Evolutionary conservation across 2,329 filamentous ascomycete genomes (phyloP).

Genomic region (Monilinia polystroma): DNA sequence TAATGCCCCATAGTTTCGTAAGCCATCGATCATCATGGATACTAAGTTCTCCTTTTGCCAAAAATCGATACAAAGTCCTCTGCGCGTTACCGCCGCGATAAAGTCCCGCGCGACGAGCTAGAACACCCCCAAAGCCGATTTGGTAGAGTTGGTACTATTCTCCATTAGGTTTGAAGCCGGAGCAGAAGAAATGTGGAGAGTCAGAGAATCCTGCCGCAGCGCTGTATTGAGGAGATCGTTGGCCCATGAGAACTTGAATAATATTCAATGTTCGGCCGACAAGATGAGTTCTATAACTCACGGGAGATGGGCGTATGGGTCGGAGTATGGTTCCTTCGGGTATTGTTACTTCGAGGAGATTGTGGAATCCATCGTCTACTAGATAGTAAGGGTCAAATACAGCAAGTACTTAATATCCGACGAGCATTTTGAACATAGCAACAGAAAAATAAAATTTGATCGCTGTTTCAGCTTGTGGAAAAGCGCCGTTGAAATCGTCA

Average conservation of each 20-base stretch:
- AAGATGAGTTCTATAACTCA: constrained; percentile 11
- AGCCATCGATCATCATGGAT: no score
- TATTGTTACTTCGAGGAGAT: constrained; percentile 12
- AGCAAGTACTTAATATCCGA: constrained; percentile 11
- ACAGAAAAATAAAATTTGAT: constrained; percentile 19
- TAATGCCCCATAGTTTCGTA: no score
- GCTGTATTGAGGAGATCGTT: constrained; percentile 14
- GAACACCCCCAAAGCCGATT: constrained; percentile 16
- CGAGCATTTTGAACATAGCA: constrained; percentile 17
- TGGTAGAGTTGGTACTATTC: constrained; percentile 19
- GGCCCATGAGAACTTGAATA: constrained; percentile 14
- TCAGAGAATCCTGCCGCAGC: constrained; percentile 14
- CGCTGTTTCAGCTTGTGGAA: constrained; percentile 13
- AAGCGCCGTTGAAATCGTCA: constrained; percentile 8
- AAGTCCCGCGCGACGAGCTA: neutral
- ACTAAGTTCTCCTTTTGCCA: no score
- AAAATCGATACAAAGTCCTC: no score
- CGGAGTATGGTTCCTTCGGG: constrained; percentile 12
- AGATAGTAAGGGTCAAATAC: constrained; percentile 5
- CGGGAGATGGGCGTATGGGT: neutral
- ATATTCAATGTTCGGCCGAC: constrained; percentile 7
- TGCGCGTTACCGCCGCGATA: no score
- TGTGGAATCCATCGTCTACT: constrained; percentile 13
- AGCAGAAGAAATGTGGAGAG: constrained; percentile 17
- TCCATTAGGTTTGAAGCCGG: constrained; percentile 15